A percentile compares a stretch with the other conserved stretches of the same genome.
Conservation (phyloP, 306 rosid species). For the Ceratonia siliqua region DNA sequence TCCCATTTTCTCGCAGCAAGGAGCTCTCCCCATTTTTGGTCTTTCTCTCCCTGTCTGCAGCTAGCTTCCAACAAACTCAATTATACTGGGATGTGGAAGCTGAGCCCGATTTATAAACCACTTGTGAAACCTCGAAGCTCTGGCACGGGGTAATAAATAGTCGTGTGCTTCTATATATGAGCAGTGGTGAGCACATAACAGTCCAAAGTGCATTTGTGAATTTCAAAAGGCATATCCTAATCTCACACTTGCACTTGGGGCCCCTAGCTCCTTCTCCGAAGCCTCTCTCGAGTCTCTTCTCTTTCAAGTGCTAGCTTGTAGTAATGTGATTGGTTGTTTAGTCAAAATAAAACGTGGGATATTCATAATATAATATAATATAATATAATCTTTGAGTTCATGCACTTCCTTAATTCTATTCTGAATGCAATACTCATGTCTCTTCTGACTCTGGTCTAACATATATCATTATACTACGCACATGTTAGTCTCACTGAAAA, state of each 20-base stretch:
- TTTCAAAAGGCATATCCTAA: not conserved
- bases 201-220: constrained; percentile 6
- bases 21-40: constrained; percentile 77
- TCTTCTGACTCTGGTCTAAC: constrained; percentile 3
- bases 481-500: too few species aligned
- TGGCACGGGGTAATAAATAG: constrained; percentile 16
- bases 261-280: not conserved
- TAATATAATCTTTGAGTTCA: not conserved
- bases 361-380: not conserved
- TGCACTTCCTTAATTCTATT: not conserved
- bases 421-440: not conserved
- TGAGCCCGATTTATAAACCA: constrained; percentile 9
- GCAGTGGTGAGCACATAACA: not conserved
- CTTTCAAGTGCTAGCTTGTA: not conserved
- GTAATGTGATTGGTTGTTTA: not conserved
- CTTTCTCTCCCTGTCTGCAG: not conserved
- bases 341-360: constrained; percentile 11
- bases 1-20: constrained; percentile 95
- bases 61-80: too few species aligned
- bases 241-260: not conserved
- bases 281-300: too few species aligned
- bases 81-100: not conserved
- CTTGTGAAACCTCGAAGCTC: not conserved
- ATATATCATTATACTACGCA: too few species aligned
- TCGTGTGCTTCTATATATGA: not conserved